phyloP scores from a whole-genome alignment of 2,329 filamentous ascomycete genomes.

The Diaporthe sp. region DNA sequence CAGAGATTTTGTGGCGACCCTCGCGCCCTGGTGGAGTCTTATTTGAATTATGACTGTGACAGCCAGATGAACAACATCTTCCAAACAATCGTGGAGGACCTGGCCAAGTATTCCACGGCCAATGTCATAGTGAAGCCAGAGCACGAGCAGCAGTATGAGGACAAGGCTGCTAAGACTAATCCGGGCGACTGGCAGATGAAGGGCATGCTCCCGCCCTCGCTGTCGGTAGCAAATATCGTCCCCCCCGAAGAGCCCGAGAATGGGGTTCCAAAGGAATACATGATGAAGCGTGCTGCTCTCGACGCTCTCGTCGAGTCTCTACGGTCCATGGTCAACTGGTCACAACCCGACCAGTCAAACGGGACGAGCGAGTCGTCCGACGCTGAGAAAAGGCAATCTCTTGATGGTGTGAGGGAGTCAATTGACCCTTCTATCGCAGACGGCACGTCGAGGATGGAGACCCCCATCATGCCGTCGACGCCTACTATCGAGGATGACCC shows the following conservation, averaged over 20 bases:
- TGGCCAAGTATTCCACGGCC: slow-evolving; percentile 87
- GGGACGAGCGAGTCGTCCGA: slow-evolving; percentile 63
- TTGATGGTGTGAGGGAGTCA: slow-evolving; percentile 74
- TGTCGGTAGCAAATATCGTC: slow-evolving; percentile 83
- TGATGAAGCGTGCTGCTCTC: slow-evolving; percentile 89
- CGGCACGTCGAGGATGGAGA: slow-evolving; percentile 73
- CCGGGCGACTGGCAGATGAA: slow-evolving; percentile 86
- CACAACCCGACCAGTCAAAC: slow-evolving; percentile 75
- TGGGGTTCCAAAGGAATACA: slow-evolving; percentile 88
- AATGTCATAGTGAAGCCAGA: slow-evolving; percentile 80
- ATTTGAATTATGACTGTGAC: slow-evolving; percentile 98
- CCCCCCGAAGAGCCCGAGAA: slow-evolving; percentile 72
- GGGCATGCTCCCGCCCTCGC: slow-evolving; percentile 86
- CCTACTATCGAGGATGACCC: slow-evolving; percentile 88
- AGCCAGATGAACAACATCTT: slow-evolving; percentile 97
- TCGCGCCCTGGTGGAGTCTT: slow-evolving; percentile 90
- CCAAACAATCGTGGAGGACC: slow-evolving; percentile 92
- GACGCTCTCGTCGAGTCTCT: slow-evolving; percentile 91
- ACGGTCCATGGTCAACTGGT: slow-evolving; percentile 94
- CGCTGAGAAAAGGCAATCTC: slow-evolving; percentile 66
- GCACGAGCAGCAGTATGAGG: slow-evolving; percentile 90
- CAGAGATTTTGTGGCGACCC: slow-evolving; percentile 88
- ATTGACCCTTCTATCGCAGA: slow-evolving; percentile 79
- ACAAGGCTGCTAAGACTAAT: slow-evolving; percentile 75
- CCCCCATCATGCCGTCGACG: slow-evolving; percentile 73